Evolutionary conservation across 352 stramenopile genomes (phyloP).

Genomic region (Phytophthora melonis): DNA sequence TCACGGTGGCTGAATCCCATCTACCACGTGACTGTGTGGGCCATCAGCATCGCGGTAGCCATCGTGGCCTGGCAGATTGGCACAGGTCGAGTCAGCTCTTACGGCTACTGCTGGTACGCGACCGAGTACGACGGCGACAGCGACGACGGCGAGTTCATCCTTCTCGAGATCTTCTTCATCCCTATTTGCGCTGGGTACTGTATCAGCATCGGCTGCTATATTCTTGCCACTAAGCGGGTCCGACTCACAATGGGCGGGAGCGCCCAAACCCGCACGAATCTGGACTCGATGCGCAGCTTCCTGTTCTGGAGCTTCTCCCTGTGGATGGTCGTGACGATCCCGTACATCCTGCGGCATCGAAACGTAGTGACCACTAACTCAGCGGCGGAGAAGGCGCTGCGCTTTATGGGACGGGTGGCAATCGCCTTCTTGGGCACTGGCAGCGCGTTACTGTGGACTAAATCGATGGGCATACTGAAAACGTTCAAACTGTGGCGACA

Average conservation of each 20-base stretch:
- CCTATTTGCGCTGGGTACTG: conserved; percentile 66
- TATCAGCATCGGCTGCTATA: conserved; percentile 78
- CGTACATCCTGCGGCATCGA: conserved; percentile 74
- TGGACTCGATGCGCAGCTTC: conserved; percentile 84
- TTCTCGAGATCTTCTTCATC: conserved; percentile 75
- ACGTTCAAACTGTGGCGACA: conserved; percentile 82
- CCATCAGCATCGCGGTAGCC: conserved; percentile 53
- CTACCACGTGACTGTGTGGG: conserved; percentile 81
- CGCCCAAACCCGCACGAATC: conserved; percentile 67
- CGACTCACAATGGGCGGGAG: conserved; percentile 58
- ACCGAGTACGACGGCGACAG: conserved; percentile 33
- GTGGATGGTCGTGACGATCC: conserved; percentile 73
- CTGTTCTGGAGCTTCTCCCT: conserved; percentile 78
- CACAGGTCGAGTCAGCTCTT: conserved; percentile 66
- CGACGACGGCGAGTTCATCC: conserved; percentile 62
- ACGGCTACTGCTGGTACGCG: conserved; percentile 88
- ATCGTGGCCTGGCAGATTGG: conserved; percentile 62
- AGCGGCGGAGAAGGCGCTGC: conserved; percentile 61
- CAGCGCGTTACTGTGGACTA: conserved; percentile 74
- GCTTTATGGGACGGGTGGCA: conserved; percentile 72
- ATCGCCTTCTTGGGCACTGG: conserved; percentile 74
- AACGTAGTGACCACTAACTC: conserved; percentile 65
- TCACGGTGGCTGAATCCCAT: conserved; percentile 72
- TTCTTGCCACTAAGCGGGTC: conserved; percentile 76
- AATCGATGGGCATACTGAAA: conserved; percentile 65